Conservation (phyloP, 202 grass and related monocot genomes). For the Panicum virgatum region DNA sequence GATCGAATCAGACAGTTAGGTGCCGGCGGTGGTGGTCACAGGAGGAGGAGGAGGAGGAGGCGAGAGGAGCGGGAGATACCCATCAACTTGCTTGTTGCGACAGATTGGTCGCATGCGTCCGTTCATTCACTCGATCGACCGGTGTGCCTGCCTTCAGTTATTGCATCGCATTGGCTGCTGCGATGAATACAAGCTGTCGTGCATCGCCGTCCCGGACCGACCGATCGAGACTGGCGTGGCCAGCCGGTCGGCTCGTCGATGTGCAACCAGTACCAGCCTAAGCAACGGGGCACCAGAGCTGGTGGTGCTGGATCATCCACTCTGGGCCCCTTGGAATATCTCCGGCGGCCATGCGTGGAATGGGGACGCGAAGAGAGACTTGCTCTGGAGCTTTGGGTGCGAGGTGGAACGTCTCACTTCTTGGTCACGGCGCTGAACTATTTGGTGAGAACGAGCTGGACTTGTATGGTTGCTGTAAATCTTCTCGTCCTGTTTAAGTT, state of each 20-base stretch:
- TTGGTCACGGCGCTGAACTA: neutral
- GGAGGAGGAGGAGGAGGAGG: neutral
- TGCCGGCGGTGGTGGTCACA: constrained; percentile 54
- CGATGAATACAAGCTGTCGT: constrained; percentile 24
- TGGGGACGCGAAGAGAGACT: neutral
- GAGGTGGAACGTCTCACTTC: constrained; percentile 25
- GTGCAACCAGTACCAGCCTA: neutral
- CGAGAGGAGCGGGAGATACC: neutral
- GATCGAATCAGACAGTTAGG: constrained; percentile 38
- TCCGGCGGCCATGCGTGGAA: neutral
- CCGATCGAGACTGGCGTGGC: neutral
- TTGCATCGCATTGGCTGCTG: neutral
- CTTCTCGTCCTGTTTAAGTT: neutral
- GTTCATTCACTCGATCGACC: neutral
- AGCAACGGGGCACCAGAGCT: constrained; percentile 1
- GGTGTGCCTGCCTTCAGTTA: neutral
- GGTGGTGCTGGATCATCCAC: neutral
- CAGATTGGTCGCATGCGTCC: constrained; percentile 10
- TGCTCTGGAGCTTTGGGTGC: neutral
- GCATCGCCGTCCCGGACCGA: neutral
- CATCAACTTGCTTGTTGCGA: neutral
- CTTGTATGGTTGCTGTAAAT: neutral
- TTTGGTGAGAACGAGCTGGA: constrained; percentile 10
- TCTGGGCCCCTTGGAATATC: constrained; percentile 2
- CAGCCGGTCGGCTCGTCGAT: neutral